phyloP scores from a whole-genome alignment of 2,329 filamentous ascomycete species.

The Saccharata proteae region DNA sequence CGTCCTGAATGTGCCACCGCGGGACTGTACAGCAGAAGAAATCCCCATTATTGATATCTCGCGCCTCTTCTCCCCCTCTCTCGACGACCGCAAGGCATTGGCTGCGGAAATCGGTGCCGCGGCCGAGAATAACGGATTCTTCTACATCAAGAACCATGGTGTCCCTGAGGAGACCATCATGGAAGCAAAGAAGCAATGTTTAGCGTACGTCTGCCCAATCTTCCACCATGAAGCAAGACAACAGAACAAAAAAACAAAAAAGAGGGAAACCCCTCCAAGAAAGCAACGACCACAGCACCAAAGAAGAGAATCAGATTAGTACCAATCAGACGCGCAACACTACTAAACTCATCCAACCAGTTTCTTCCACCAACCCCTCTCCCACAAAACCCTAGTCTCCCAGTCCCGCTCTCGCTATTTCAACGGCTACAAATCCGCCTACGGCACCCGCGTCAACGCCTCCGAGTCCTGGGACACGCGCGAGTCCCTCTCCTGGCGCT shows the following conservation, averaged over 20 bases:
- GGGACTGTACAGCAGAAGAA: constrained; percentile 1
- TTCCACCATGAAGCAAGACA: background rate
- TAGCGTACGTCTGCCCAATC: background rate
- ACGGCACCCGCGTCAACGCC: constrained; percentile 1
- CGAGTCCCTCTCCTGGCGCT: constrained; percentile 3
- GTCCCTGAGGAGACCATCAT: constrained; percentile 1
- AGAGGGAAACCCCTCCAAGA: no score
- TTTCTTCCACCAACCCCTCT: constrained; percentile 1
- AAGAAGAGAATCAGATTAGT: no score
- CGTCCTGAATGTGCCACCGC: background rate
- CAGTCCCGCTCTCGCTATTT: background rate
- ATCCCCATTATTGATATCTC: constrained; percentile 31
- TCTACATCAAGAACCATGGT: constrained; percentile 26
- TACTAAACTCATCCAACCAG: no score
- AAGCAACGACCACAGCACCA: no score
- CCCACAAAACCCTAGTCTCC: background rate
- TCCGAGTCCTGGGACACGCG: constrained; percentile 2
- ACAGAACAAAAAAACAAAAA: no score
- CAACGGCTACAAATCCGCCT: background rate
- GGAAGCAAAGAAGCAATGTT: background rate
- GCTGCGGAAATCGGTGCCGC: constrained; percentile 30
- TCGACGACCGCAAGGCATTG: constrained; percentile 26
- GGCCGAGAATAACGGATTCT: constrained; percentile 32
- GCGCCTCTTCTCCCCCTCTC: constrained; percentile 23
- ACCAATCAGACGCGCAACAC: no score